These are phyloP conservation scores for Suhomyces ambrosiae DNA, from an alignment of 1,139 yeast genomes.

Conservation along the genomic window DNA sequence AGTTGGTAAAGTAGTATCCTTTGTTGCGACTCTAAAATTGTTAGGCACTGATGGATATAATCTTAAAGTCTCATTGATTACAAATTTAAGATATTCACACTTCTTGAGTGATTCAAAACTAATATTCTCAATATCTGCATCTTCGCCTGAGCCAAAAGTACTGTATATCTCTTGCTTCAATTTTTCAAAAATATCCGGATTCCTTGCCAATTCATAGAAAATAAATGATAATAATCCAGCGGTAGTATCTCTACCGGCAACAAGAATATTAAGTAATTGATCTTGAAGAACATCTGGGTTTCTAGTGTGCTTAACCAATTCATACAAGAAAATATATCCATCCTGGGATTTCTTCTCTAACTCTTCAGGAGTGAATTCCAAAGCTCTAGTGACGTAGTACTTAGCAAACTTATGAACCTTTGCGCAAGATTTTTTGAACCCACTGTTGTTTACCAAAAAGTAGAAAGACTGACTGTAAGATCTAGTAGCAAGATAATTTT, in stretches of 20 bases:
- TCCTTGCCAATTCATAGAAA: slow-evolving; percentile 48
- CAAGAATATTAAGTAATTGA: slow-evolving; percentile 52
- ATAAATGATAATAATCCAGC: slow-evolving; percentile 54
- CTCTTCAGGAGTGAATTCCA: slow-evolving; percentile 27
- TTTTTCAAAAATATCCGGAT: slow-evolving; percentile 40
- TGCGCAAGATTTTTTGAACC: slow-evolving; percentile 34
- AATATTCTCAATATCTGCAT: slow-evolving; percentile 18
- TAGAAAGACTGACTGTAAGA: slow-evolving; percentile 39
- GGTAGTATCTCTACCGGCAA: slow-evolving; percentile 63
- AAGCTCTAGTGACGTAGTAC: slow-evolving; percentile 25
- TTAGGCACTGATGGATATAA: slow-evolving; percentile 30
- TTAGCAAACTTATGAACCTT: slow-evolving; percentile 38
- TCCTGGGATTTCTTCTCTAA: slow-evolving; percentile 34
- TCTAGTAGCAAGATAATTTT: slow-evolving; percentile 39
- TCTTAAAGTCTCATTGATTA: slow-evolving; percentile 28
- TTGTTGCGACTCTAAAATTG: slow-evolving; percentile 27
- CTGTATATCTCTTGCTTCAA: slow-evolving; percentile 41
- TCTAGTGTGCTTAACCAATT: slow-evolving; percentile 51
- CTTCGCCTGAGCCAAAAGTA: slow-evolving; percentile 34
- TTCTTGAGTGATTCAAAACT: slow-evolving; percentile 28
- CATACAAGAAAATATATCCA: slow-evolving; percentile 54
- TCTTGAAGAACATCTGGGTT: slow-evolving; percentile 53
- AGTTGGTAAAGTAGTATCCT: slow-evolving; percentile 27
- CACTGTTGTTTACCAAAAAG: slow-evolving; percentile 31
- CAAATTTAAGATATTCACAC: slow-evolving; percentile 29